Percentiles rank a stretch among this genome's conserved stretches.
phyloP scores from a whole-genome alignment of 2,329 filamentous ascomycete species.

The Pseudonectria buxi region DNA sequence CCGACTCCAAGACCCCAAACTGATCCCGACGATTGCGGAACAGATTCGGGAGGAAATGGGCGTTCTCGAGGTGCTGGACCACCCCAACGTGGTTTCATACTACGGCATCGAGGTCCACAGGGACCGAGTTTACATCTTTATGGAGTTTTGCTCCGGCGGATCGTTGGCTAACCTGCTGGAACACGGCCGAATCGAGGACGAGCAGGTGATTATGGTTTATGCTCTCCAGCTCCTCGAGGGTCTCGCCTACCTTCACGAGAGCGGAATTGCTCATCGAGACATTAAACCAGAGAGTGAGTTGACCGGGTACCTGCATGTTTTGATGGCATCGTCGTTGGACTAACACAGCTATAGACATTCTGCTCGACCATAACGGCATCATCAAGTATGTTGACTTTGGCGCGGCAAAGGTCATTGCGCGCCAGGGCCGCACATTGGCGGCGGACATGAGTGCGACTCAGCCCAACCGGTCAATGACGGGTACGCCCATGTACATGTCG shows the following conservation, averaged over 20 bases:
- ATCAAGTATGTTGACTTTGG: constrained; percentile 99
- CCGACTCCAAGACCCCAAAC: constrained; percentile 87
- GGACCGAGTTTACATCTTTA: constrained; percentile 99
- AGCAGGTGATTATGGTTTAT: constrained; percentile 96
- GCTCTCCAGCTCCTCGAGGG: constrained; percentile 90
- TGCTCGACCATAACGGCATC: constrained; percentile 94
- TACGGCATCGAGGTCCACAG: constrained; percentile 97
- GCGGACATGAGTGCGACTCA: constrained; percentile 50
- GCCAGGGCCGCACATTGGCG: constrained; percentile 81
- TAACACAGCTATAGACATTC: constrained; percentile 58
- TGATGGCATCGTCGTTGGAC: neutral
- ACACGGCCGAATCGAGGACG: constrained; percentile 94
- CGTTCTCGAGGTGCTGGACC: constrained; percentile 88
- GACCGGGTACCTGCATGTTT: too few relatives aligned
- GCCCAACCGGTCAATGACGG: constrained; percentile 87
- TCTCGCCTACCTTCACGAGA: constrained; percentile 85
- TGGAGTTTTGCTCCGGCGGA: constrained; percentile 97
- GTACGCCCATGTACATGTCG: constrained; percentile 99
- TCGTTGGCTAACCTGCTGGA: constrained; percentile 85
- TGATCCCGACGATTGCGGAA: constrained; percentile 87
- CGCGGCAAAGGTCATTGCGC: constrained; percentile 91
- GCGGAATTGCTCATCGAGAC: constrained; percentile 88
- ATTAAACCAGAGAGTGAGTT: constrained; percentile 95
- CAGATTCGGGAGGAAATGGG: constrained; percentile 98
- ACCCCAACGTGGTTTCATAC: constrained; percentile 96